These are phyloP conservation scores for Suillus brevipes DNA, from an alignment of 768 basidiomycete genomes.

Conservation along the genomic window DNA sequence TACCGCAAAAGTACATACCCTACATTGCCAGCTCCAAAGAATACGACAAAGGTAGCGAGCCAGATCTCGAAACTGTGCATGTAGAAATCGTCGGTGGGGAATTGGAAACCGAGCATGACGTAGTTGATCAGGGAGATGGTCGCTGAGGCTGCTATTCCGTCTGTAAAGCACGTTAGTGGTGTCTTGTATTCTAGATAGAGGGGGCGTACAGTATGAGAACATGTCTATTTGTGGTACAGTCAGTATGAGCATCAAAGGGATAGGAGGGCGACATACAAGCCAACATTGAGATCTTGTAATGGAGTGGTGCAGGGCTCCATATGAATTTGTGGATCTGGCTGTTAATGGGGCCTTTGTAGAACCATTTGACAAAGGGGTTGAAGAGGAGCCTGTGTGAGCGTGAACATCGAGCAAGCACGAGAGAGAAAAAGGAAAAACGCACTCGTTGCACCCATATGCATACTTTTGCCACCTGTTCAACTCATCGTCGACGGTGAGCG, in stretches of 20 bases:
- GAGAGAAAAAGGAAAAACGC: conserved; percentile 26
- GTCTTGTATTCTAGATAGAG: background rate
- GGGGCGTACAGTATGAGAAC: conserved; percentile 51
- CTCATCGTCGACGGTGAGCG: conserved; percentile 86
- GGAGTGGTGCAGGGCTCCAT: conserved; percentile 75
- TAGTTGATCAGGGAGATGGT: conserved; percentile 75
- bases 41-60: conserved; percentile 75
- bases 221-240: conserved; percentile 35
- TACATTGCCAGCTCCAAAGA: conserved; percentile 71
- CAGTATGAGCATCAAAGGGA: conserved; percentile 1
- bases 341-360: conserved; percentile 77
- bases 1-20: conserved; percentile 76
- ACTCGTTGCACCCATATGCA: conserved; percentile 63
- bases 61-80: conserved; percentile 81
- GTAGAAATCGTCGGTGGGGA: conserved; percentile 75
- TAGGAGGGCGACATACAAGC: conserved; percentile 42
- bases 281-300: conserved; percentile 74
- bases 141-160: conserved; percentile 64
- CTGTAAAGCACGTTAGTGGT: conserved; percentile 13
- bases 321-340: conserved; percentile 75
- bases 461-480: conserved; percentile 93
- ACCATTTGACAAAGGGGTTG: conserved; percentile 81
- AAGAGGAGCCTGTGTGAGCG: conserved; percentile 79
- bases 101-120: conserved; percentile 68
- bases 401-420: conserved; percentile 27